Evolutionary conservation across 2,329 filamentous ascomycete genomes (phyloP).

Genomic region (Aspergillus ochraceoroseus): DNA sequence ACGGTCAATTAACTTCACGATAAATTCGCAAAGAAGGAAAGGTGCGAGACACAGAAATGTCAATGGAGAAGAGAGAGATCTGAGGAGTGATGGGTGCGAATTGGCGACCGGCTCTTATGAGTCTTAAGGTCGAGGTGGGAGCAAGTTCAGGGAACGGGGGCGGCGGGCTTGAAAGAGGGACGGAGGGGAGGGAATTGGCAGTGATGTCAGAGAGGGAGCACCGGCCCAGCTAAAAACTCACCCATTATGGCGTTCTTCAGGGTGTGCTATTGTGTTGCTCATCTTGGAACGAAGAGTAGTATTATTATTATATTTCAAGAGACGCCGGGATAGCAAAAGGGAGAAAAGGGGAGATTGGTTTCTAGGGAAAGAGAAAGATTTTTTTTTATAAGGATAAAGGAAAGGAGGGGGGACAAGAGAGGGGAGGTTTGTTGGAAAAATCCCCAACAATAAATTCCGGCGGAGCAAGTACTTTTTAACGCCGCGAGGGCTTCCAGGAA

Average conservation of each 20-base stretch:
- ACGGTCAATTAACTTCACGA: constrained; percentile 3
- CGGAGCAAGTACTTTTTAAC: constrained; percentile 36
- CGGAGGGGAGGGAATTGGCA: constrained; percentile 23
- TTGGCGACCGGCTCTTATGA: neutral
- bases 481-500: constrained; percentile 16
- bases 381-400: constrained; percentile 10
- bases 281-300: constrained; percentile 35
- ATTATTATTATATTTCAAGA: constrained; percentile 8
- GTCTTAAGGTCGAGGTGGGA: constrained; percentile 7
- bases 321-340: constrained; percentile 14
- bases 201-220: constrained; percentile 40
- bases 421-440: constrained; percentile 23
- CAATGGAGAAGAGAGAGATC: neutral
- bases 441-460: constrained; percentile 26
- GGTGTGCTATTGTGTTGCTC: constrained; percentile 50
- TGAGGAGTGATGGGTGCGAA: constrained; percentile 1
- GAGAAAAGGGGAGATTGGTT: constrained; percentile 12
- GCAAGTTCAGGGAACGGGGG: constrained; percentile 8
- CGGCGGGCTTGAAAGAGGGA: constrained; percentile 15
- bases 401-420: constrained; percentile 19
- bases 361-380: constrained; percentile 14
- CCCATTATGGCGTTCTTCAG: constrained; percentile 49
- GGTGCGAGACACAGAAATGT: too few relatives aligned
- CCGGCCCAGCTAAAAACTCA: constrained; percentile 37
- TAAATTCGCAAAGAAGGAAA: neutral